phyloP scores from a whole-genome alignment of 1,284 basidiomycete species.

The Coniferiporia sulphurascens region DNA sequence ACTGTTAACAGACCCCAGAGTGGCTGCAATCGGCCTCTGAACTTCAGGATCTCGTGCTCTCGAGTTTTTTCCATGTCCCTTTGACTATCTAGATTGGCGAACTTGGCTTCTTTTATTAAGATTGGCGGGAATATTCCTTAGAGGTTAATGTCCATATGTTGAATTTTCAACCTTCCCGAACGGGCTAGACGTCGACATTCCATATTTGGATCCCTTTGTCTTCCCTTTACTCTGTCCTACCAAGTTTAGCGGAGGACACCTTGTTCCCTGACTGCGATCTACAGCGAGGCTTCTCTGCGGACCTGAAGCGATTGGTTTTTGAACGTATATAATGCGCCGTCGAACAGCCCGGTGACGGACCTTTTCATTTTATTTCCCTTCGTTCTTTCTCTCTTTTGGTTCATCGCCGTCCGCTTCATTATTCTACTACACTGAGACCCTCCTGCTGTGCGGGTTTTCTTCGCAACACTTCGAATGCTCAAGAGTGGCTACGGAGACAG shows the following conservation, averaged over 20 bases:
- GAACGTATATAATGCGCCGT: constrained; percentile 3
- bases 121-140: neutral
- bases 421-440: neutral
- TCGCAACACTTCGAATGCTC: too few relatives aligned
- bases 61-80: neutral
- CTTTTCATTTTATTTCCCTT: neutral
- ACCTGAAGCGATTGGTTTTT: neutral
- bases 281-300: neutral
- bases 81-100: neutral
- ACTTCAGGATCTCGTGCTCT: neutral
- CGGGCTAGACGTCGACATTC: neutral
- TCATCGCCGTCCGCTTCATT: neutral
- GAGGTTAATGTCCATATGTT: neutral
- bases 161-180: neutral
- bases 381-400: neutral
- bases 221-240: neutral
- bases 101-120: neutral
- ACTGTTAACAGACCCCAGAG: too few relatives aligned
- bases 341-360: neutral
- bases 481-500: too few relatives aligned
- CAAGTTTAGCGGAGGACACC: neutral
- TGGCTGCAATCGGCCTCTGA: neutral
- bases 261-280: constrained; percentile 1
- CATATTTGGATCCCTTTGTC: neutral
- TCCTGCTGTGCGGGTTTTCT: neutral